These are phyloP conservation scores for Monosporascus cannonballus DNA, from an alignment of 2,329 filamentous ascomycete species.

Conservation along the genomic window DNA sequence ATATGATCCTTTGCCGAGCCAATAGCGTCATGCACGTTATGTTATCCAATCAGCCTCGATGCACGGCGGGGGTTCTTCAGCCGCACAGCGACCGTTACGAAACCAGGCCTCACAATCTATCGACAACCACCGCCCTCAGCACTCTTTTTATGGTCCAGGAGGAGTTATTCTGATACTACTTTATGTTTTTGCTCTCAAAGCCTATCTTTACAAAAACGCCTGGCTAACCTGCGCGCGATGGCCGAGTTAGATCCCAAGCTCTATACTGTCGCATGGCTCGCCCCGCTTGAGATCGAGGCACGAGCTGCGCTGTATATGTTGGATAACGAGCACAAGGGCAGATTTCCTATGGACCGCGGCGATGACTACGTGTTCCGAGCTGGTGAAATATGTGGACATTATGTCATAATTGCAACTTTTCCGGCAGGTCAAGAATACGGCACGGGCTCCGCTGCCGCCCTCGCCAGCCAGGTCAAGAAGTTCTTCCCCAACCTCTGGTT, in stretches of 20 bases:
- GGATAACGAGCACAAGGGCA: conserved; percentile 25
- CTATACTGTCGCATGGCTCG: conserved; percentile 32
- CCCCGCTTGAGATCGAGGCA: conserved; percentile 31
- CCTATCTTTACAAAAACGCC: too few species aligned
- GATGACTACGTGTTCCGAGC: conserved; percentile 32
- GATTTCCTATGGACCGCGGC: conserved; percentile 23
- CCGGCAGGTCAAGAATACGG: conserved; percentile 29
- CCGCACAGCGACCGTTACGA: too few species aligned
- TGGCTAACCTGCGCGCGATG: not conserved
- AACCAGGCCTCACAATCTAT: too few species aligned
- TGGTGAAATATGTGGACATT: conserved; percentile 29
- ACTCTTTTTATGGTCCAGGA: too few species aligned
- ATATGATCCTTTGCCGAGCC: too few species aligned
- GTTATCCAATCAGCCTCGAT: too few species aligned
- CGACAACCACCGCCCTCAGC: too few species aligned
- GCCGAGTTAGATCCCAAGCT: conserved; percentile 4
- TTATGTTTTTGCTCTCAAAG: too few species aligned
- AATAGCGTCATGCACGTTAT: too few species aligned
- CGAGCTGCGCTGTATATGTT: conserved; percentile 28
- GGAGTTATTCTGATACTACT: rapidly evolving
- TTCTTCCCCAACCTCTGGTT: conserved; percentile 31
- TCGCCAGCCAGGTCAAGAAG: conserved; percentile 28
- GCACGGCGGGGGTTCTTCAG: too few species aligned
- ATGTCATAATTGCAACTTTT: conserved; percentile 29
- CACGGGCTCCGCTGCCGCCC: conserved; percentile 25